Evolutionary conservation across 2,329 filamentous ascomycete genomes (phyloP).

Genomic region (Septoria petroselini): DNA sequence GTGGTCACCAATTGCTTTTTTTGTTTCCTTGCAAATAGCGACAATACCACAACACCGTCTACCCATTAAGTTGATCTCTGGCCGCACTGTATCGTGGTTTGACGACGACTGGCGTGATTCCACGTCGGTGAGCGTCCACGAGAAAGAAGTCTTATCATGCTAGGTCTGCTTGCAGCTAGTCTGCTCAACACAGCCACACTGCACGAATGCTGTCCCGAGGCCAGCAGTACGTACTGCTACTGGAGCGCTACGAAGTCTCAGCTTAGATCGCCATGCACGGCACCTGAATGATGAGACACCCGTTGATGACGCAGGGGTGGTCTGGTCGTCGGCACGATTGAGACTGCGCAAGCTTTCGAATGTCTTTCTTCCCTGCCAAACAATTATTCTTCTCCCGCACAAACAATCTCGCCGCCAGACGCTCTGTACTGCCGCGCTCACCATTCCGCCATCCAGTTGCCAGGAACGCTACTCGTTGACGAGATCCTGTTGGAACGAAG

Average conservation of each 20-base stretch:
- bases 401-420: neutral
- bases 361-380: slow-evolving; percentile 2
- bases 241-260: slow-evolving; percentile 11
- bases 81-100: neutral
- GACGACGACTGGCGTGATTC: neutral
- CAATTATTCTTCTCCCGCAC: neutral
- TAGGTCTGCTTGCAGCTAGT: neutral
- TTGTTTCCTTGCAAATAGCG: slow-evolving; percentile 16
- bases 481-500: neutral
- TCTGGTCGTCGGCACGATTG: slow-evolving; percentile 7
- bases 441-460: too few species aligned
- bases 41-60: slow-evolving; percentile 18
- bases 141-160: neutral
- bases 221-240: too few species aligned
- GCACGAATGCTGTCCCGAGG: slow-evolving; percentile 2
- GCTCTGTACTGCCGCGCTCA: too few species aligned
- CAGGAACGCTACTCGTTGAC: too few species aligned
- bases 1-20: slow-evolving; percentile 17
- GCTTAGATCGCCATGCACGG: slow-evolving; percentile 13
- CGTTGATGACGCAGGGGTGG: slow-evolving; percentile 12
- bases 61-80: neutral
- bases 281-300: slow-evolving; percentile 4
- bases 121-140: neutral
- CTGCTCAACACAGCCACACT: slow-evolving; percentile 15
- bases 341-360: slow-evolving; percentile 19